Base-by-base conservation (phyloP, 129 eudicot species). In the Apium graveolens region DNA sequence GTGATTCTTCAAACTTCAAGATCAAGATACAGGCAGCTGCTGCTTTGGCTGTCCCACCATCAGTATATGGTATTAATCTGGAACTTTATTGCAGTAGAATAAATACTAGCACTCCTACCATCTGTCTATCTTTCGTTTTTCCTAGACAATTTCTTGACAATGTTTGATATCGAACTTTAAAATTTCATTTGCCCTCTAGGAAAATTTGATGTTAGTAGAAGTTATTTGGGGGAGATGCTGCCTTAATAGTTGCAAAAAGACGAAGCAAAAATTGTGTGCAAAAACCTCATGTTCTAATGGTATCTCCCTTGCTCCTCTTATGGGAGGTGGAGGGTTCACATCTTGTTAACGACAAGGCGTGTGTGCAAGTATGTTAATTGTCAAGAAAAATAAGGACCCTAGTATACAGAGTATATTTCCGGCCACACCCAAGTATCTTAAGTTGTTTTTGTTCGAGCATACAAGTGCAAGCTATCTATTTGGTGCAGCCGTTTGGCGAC, bases 11-110 rank as follows among this genome's bases (percentile, higher is more conserved):
- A 26, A 95, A 95, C 81, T 91, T 88, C 69, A 95, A 95, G 89
- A 95, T 95, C 82, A 86, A 96, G 83, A 95, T 95, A 82, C 99
- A 95, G 80, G 99, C 99, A 62, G 97, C 99, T 65, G 93, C 92
- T 84, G 99, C 99, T 82, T 88, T 95, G 85, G 96, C 99, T 85
- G 90, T 86, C 63, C 97, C 97, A 48, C 80, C 88, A 38, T 86
- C 96, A 73, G 34, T 86, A 69, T 78, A 86, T 17, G 97, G 97
- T 90, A 88, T 80, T 87, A 49, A 31, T 17, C 37, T 82, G 62
- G 39, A 75, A 49, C 34, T 48, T n/a, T 71, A 43, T 70, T 70
- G 8, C 41, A 37, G 14, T 70, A 21, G 75, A 21, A 18, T 70
- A 70, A 21, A 70, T 46, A 5, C 48, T 31, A 18, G 11, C 9